Evolutionary conservation across 129 eudicot genomes (phyloP), one percentile per base, ranked within the genome.

Genomic region (Rutidosis leptorrhynchoides): DNA sequence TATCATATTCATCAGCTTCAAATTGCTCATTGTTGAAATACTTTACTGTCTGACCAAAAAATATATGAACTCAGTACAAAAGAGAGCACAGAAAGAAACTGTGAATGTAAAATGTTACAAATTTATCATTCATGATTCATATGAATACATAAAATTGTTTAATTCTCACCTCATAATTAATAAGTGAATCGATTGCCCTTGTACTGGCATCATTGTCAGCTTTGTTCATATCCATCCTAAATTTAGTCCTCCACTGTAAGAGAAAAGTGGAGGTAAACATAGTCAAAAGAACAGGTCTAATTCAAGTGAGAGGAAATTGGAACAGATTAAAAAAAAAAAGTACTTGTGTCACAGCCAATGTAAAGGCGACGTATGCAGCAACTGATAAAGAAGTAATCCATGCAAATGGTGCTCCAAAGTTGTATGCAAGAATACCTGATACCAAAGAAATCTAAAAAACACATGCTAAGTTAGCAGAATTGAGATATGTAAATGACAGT

Each of bases 191-290:
- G 65, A 85, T 80, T 77, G 96, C 98, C 75, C 95, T 80, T 25
- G 97, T 91, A 74, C 82, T 87, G 16, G 97, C 97, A 83, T 91
- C 97, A 53, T 91, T 91, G 51, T 91, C 97, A 75, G 97, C 97
- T 76, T 85, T 85, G 78, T 91, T 91, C 97, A 91, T 91, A 66
- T 80, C 90, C 88, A 75, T 87, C 78, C 97, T 83, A 62, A 91
- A 91, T 80, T 87, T 91, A 58, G 96, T 91, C 81, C 97, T 85
- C 97, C 96, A 91, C 97, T 91, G 70, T 55, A 79, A 69, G 24
- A 69, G 72, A 57, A 66, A 28, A 49, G 26, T 35, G 29, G 43
- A 58, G 52, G 43, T 57, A 46, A 23, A 46, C 30, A 58, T 58
- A 63, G 33, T 62, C n/a, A 71, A 45, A 61, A 29, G 3, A 26